A percentile compares a stretch with the other conserved stretches of the same genome.
phyloP scores from a whole-genome alignment of 2,329 filamentous ascomycete genomes.

The Cordyceps cicadae region DNA sequence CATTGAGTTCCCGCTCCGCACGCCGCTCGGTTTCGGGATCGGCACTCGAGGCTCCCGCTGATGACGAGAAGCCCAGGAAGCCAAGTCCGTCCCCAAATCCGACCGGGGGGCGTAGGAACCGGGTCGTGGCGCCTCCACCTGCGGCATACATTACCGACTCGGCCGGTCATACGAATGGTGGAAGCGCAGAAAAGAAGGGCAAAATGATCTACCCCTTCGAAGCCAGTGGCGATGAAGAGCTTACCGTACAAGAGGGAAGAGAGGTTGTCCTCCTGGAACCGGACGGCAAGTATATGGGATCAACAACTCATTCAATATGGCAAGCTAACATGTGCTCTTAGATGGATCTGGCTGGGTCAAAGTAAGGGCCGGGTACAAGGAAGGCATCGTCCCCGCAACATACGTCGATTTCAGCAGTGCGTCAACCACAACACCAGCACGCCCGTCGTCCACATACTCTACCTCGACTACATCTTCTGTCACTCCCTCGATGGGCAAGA shows the following conservation, averaged over 20 bases:
- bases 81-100: constrained; percentile 9
- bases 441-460: constrained; percentile 69
- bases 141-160: constrained; percentile 67
- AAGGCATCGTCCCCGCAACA: constrained; percentile 78
- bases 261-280: constrained; percentile 73
- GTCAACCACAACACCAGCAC: constrained; percentile 37
- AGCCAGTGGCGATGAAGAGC: constrained; percentile 69
- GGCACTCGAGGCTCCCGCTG: constrained; percentile 26
- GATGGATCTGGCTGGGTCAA: constrained; percentile 90
- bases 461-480: constrained; percentile 46
- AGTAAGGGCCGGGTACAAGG: constrained; percentile 63
- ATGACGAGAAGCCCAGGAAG: neutral
- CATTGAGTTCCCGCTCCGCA: constrained; percentile 75
- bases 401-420: constrained; percentile 65
- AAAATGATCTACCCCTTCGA: constrained; percentile 90
- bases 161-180: constrained; percentile 39
- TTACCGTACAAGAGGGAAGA: constrained; percentile 69
- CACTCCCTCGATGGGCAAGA: constrained; percentile 47
- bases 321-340: constrained; percentile 30
- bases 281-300: constrained; percentile 60
- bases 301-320: neutral
- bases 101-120: constrained; percentile 44
- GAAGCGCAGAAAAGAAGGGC: constrained; percentile 44
- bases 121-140: constrained; percentile 83
- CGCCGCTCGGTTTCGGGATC: constrained; percentile 65